These are phyloP conservation scores for Annona squamosa DNA, from an alignment of 164 flowering plant species.

Conservation along the genomic window DNA sequence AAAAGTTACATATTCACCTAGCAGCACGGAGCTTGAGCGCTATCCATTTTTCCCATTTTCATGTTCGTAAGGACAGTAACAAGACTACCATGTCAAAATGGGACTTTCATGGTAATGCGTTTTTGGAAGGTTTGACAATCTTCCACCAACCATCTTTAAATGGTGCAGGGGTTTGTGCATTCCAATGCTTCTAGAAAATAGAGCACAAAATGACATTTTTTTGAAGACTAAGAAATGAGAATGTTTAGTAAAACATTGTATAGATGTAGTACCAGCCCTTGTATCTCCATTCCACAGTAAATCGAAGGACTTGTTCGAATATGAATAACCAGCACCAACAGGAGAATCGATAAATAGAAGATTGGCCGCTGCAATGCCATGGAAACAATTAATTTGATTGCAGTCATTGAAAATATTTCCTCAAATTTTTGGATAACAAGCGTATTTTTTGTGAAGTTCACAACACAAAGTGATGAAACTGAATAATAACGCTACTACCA, in stretches of 20 bases:
- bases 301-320: conserved; percentile 65
- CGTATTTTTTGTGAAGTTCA: too few species aligned
- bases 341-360: conserved; percentile 77
- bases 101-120: not conserved
- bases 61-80: too few species aligned
- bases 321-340: conserved; percentile 84
- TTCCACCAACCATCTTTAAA: too few species aligned
- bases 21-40: too few species aligned
- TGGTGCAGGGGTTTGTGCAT: too few species aligned
- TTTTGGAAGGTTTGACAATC: not conserved
- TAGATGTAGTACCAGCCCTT: conserved; percentile 51
- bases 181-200: not conserved
- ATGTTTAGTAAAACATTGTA: not conserved
- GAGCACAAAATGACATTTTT: not conserved
- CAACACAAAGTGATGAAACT: too few species aligned
- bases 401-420: too few species aligned
- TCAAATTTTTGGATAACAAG: too few species aligned
- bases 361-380: conserved; percentile 60
- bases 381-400: too few species aligned
- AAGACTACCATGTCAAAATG: not conserved
- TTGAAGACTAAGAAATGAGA: not conserved
- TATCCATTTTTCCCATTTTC: too few species aligned
- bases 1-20: too few species aligned
- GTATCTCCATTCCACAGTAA: conserved; percentile 54
- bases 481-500: too few species aligned